These are phyloP conservation scores for Strobilomyces confusus DNA, from an alignment of 768 basidiomycete species.

Conservation along the genomic window DNA sequence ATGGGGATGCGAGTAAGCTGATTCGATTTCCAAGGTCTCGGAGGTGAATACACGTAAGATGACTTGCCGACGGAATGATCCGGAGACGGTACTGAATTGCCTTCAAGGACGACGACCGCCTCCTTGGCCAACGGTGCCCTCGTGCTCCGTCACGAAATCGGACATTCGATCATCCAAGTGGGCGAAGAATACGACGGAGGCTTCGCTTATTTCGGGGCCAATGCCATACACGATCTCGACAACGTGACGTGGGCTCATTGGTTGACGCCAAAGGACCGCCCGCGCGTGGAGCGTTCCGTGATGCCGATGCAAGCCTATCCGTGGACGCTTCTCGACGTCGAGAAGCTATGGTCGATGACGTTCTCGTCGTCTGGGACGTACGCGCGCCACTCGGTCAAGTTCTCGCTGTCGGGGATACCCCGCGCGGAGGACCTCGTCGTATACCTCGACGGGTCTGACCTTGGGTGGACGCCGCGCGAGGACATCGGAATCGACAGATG, in stretches of 20 bases:
- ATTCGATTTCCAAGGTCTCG: conserved; percentile 48
- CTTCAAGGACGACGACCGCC: conserved; percentile 63
- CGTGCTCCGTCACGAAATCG: conserved; percentile 75
- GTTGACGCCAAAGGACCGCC: conserved; percentile 42
- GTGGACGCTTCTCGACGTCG: conserved; percentile 67
- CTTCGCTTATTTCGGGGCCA: conserved; percentile 65
- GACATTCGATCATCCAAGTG: conserved; percentile 73
- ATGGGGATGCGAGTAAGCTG: background rate
- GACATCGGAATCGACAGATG: conserved; percentile 68
- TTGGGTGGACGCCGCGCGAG: conserved; percentile 49
- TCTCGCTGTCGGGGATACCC: conserved; percentile 73
- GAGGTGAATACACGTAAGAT: conserved; percentile 73
- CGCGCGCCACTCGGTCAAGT: conserved; percentile 55
- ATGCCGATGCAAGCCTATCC: conserved; percentile 77
- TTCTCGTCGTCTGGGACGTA: conserved; percentile 67
- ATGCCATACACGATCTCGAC: conserved; percentile 47
- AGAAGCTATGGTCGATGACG: conserved; percentile 51
- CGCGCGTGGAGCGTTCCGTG: conserved; percentile 59
- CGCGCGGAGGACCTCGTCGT: conserved; percentile 48
- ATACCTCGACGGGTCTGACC: conserved; percentile 54
- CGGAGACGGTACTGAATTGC: background rate
- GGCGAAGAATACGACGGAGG: conserved; percentile 87
- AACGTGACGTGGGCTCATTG: conserved; percentile 68
- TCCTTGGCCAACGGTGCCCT: conserved; percentile 70
- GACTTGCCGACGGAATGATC: background rate